Evolutionary conservation across 768 basidiomycete species (phyloP).

Genomic region (Rhodocollybia butyracea): DNA sequence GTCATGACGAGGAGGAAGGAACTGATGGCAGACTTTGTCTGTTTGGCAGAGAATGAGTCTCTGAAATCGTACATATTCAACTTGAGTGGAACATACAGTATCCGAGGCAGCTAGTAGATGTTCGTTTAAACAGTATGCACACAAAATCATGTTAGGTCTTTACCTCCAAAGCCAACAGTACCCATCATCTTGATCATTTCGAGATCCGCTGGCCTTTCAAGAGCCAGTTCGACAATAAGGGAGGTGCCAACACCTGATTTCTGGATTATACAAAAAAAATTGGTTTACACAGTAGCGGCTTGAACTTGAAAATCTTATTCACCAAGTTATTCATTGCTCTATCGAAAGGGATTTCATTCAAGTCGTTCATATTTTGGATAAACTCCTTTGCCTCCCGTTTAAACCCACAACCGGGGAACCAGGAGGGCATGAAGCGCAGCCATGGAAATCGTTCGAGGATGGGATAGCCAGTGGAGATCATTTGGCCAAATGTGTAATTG

Average conservation of each 20-base stretch:
- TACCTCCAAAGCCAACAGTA: not conserved
- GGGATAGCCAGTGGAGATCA: not conserved
- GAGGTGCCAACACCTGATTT: not conserved
- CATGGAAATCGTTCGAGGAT: not conserved
- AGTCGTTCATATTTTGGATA: not conserved
- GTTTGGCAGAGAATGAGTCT: too few relatives aligned
- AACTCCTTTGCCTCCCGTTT: not conserved
- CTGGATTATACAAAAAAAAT: not conserved
- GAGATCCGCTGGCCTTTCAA: not conserved
- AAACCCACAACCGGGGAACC: slow-evolving; percentile 3
- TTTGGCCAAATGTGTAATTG: not conserved
- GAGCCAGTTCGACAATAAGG: not conserved
- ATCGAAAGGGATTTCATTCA: not conserved
- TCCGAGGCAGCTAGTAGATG: not conserved
- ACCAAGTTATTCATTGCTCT: not conserved
- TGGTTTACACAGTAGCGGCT: too few relatives aligned
- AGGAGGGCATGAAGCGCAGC: not conserved
- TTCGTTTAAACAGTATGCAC: not conserved
- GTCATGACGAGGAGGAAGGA: not conserved
- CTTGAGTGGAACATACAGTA: not conserved
- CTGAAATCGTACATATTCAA: not conserved
- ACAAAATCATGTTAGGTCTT: not conserved
- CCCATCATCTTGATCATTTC: not conserved
- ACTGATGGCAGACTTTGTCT: not conserved
- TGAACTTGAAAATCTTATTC: not conserved